Evolutionary conservation across 352 stramenopile genomes (phyloP), one percentile per base, ranked within the genome.

Genomic region (Thraustotheca clavata): DNA sequence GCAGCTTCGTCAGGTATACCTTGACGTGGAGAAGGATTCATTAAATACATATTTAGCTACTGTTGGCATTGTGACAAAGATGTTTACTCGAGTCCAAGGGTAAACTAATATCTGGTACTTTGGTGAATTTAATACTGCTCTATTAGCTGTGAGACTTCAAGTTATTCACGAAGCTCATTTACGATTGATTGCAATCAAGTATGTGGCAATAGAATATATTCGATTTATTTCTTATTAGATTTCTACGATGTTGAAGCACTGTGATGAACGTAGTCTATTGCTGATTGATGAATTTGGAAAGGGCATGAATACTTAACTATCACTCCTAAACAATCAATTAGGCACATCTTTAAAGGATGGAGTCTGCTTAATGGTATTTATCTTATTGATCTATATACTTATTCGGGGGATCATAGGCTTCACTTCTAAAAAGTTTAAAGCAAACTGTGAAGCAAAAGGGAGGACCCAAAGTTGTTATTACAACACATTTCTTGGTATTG

Each of bases 281-380:
- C 67, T 95, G 33, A 85, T 95, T 41, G 86, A 95, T 59, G 86
- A 95, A 59, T 95, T 93, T 46, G 86, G 83, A 26, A 95, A 95
- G 79, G 86, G 83, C 88, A 50, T 31, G 12, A 3, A 68, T 47
- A 35, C 6, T 36, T 48, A 26, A 48, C 22, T 36, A 24, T 26
- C 31, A 26, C 47, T 32, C 43, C 1, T 3, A 52, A 1, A 24
- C 9, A 52, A 9, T 14, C 24, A 52, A 67, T 27, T 61, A 89
- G 80, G 81, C 60, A 95, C 86, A 3, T 74, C 79, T 47, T 79
- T 87, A 63, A 60, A 82, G 8, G 86, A 95, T 48, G 86, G 83
- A 40, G 73, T 89, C 29, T 77, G 83, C 8, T 69, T 95, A 29
- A 35, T 95, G 72, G 86, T 95, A 74, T 12, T 47, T 8, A 32